Conservation (phyloP, 208 protist genomes). For the Acanthamoeba lenticulata region DNA sequence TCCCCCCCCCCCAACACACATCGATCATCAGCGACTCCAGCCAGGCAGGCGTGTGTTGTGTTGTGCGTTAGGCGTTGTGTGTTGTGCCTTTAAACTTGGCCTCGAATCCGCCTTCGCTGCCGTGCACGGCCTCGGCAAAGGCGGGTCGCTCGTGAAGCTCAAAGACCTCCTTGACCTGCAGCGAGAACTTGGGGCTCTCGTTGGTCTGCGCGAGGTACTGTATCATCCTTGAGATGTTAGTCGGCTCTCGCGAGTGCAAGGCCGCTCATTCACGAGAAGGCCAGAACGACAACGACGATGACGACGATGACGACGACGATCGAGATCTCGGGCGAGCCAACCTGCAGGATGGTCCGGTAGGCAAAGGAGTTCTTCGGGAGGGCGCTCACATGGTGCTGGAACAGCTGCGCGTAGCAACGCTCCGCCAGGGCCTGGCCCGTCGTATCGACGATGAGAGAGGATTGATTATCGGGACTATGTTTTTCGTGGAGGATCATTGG, state of each 20-base stretch:
- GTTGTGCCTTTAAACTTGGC: neutral
- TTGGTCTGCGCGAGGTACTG: neutral
- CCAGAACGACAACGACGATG: too few relatives aligned
- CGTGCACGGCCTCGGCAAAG: neutral
- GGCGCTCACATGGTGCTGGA: neutral
- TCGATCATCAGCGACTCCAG: too few relatives aligned
- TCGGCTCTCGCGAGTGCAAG: too few relatives aligned
- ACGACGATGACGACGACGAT: too few relatives aligned
- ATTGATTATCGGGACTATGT: too few relatives aligned
- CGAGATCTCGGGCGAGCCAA: neutral
- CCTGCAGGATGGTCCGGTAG: neutral
- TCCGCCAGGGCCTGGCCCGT: neutral
- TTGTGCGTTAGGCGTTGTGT: too few relatives aligned
- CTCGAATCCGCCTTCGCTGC: neutral
- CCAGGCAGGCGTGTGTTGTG: too few relatives aligned
- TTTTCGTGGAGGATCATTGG: too few relatives aligned
- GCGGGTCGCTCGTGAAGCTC: neutral
- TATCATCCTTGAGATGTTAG: neutral
- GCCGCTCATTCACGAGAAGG: neutral
- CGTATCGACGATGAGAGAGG: too few relatives aligned
- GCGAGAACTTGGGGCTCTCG: neutral
- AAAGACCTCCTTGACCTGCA: slow-evolving; percentile 14
- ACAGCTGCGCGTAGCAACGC: neutral
- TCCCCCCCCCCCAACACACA: too few relatives aligned
- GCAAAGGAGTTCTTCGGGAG: neutral